These are phyloP conservation scores for Mycena albidolilacea DNA, from an alignment of 768 basidiomycete genomes.

Conservation along the genomic window DNA sequence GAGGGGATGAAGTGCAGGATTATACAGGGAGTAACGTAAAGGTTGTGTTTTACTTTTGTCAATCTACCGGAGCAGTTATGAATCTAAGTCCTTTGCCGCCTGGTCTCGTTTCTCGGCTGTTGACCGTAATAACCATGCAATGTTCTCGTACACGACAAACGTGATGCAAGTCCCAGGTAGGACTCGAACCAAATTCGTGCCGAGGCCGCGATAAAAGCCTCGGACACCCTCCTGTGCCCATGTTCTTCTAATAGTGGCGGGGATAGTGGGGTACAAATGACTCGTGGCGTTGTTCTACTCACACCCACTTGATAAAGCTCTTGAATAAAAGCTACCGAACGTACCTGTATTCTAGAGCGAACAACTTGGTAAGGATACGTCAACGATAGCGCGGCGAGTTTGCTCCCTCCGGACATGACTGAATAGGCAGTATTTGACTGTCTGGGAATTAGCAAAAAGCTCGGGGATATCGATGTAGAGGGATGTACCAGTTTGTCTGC, in stretches of 20 bases:
- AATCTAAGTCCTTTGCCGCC: slow-evolving; percentile 12
- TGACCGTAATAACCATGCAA: slow-evolving; percentile 85
- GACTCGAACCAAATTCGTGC: slow-evolving; percentile 94
- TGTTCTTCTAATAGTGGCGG: slow-evolving; percentile 83
- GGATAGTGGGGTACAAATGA: slow-evolving; percentile 86
- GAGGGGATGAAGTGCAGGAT: slow-evolving; percentile 7
- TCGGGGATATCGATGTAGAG: slow-evolving; percentile 2
- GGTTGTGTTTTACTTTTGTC: slow-evolving; percentile 26
- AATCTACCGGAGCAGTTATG: slow-evolving; percentile 1
- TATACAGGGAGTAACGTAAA: slow-evolving; percentile 28
- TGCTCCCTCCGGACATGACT: slow-evolving; percentile 92
- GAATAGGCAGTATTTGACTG: slow-evolving; percentile 95
- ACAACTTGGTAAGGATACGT: slow-evolving; percentile 99
- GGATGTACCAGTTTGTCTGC: slow-evolving; percentile 88
- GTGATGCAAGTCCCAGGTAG: slow-evolving; percentile 98
- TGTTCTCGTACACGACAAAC: slow-evolving; percentile 96
- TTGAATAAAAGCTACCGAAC: slow-evolving; percentile 41
- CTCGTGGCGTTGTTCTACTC: slow-evolving; percentile 75
- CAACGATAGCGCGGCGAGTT: slow-evolving; percentile 82
- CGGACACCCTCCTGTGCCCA: slow-evolving; percentile 84
- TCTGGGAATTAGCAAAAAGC: slow-evolving; percentile 4
- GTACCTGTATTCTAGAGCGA: slow-evolving; percentile 92
- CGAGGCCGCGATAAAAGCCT: slow-evolving; percentile 96
- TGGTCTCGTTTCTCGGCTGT: slow-evolving; percentile 69
- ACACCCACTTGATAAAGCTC: slow-evolving; percentile 8